A percentile compares a stretch with the other conserved stretches of the same genome.
Evolutionary conservation across 805 yeast species (phyloP).

Genomic region (Nakazawaea populi): DNA sequence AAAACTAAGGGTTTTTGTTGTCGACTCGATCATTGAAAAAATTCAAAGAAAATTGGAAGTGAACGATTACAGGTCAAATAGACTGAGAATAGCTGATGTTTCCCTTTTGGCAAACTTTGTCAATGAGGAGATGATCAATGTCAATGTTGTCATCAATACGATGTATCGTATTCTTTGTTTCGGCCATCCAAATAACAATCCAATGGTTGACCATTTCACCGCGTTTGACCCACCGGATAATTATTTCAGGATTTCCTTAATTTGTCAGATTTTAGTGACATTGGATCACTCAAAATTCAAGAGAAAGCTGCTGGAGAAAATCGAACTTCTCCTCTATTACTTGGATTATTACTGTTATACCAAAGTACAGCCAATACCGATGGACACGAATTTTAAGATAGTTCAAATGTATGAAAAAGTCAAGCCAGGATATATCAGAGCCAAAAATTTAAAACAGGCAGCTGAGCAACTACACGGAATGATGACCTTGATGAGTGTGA

Average conservation of each 20-base stretch:
- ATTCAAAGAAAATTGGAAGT: conserved; percentile 60
- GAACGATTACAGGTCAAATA: conserved; percentile 52
- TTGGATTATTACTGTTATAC: conserved; percentile 68
- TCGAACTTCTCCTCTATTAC: conserved; percentile 42
- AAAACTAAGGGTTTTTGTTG: conserved; percentile 35
- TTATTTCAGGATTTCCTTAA: conserved; percentile 64
- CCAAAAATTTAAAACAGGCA: conserved; percentile 36
- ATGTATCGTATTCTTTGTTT: conserved; percentile 51
- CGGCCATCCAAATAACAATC: conserved; percentile 61
- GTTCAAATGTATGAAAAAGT: conserved; percentile 31
- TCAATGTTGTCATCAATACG: conserved; percentile 42
- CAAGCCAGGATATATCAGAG: conserved; percentile 28
- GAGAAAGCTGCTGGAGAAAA: conserved; percentile 16
- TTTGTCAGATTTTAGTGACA: conserved; percentile 35
- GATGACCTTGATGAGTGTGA: conserved; percentile 13
- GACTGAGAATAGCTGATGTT: conserved; percentile 56
- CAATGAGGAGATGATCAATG: conserved; percentile 39
- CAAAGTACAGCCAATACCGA: conserved; percentile 57
- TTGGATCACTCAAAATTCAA: conserved; percentile 12
- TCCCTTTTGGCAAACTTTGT: conserved; percentile 55
- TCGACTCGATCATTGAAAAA: conserved; percentile 64
- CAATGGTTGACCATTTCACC: conserved; percentile 34
- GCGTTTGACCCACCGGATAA: conserved; percentile 60
- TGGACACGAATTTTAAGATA: conserved; percentile 53
- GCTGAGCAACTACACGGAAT: conserved; percentile 30